phyloP scores from a whole-genome alignment of 495 filamentous ascomycete genomes.

The Cladorrhinum samala region DNA sequence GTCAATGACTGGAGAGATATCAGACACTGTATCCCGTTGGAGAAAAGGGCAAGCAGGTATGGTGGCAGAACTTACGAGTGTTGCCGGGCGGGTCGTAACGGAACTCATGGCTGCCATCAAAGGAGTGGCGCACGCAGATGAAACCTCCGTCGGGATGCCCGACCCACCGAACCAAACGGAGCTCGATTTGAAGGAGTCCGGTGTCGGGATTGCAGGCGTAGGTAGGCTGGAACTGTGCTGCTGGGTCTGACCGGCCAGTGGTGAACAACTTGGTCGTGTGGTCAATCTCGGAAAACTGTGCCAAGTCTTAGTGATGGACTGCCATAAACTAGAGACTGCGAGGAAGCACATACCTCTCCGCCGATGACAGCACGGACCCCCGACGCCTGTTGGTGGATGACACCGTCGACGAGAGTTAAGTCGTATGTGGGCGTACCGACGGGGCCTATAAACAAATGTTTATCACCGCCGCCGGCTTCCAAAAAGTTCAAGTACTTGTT shows the following conservation, averaged over 20 bases:
- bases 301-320: not conserved
- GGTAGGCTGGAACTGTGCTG: conserved; percentile 41
- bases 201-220: conserved; percentile 48
- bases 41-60: not conserved
- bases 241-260: conserved; percentile 43
- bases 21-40: not conserved
- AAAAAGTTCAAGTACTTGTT: conserved; percentile 46
- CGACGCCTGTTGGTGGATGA: conserved; percentile 28
- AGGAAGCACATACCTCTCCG: conserved; percentile 34
- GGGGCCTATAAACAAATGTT: conserved; percentile 45
- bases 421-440: conserved; percentile 40
- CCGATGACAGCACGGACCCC: conserved; percentile 40
- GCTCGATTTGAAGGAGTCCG: conserved; percentile 38
- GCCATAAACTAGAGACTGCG: not conserved
- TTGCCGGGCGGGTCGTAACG: conserved; percentile 42
- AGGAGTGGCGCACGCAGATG: conserved; percentile 37
- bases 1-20: conserved; percentile 27
- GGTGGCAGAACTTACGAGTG: conserved; percentile 27
- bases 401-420: conserved; percentile 41
- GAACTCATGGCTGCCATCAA: conserved; percentile 39
- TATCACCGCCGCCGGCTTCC: conserved; percentile 43
- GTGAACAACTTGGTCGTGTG: conserved; percentile 53
- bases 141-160: conserved; percentile 32
- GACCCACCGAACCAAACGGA: conserved; percentile 32
- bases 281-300: conserved; percentile 43